These are phyloP conservation scores for Neurospora pannonica DNA, from an alignment of 495 filamentous ascomycete species.

Conservation along the genomic window DNA sequence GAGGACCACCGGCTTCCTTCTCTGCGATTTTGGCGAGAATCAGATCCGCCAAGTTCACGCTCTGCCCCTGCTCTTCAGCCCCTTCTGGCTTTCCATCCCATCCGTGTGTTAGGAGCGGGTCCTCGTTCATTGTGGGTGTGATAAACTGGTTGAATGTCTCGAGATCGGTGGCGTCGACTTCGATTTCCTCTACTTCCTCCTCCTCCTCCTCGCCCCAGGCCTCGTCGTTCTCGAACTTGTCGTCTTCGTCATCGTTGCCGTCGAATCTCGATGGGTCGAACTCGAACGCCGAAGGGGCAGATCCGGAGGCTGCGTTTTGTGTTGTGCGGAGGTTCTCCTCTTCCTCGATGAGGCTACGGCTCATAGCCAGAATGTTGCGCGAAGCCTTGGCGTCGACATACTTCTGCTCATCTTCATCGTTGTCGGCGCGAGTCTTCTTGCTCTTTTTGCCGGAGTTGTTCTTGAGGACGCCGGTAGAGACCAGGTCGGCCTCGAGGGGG, in stretches of 20 bases:
- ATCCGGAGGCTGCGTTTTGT: neutral
- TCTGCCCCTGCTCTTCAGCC: constrained; percentile 40
- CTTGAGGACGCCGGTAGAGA: constrained; percentile 53
- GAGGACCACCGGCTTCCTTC: constrained; percentile 60
- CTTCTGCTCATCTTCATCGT: constrained; percentile 52
- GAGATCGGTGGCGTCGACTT: constrained; percentile 82
- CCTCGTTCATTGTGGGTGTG: constrained; percentile 44
- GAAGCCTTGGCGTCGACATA: constrained; percentile 83
- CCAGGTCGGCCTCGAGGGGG: constrained; percentile 62
- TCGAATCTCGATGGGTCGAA: constrained; percentile 33
- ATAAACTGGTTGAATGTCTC: constrained; percentile 87
- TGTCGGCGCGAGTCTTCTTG: constrained; percentile 50
- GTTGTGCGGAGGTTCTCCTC: constrained; percentile 28
- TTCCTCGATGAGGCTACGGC: constrained; percentile 73
- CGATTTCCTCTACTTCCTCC: constrained; percentile 64
- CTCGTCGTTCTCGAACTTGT: constrained; percentile 45
- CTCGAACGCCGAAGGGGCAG: constrained; percentile 30
- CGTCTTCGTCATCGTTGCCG: constrained; percentile 21
- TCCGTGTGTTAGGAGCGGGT: constrained; percentile 41
- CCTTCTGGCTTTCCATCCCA: constrained; percentile 34
- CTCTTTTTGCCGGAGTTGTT: constrained; percentile 37
- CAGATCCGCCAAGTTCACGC: constrained; percentile 80
- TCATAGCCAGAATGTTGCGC: constrained; percentile 77
- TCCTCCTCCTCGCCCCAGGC: constrained; percentile 66
- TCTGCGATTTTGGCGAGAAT: constrained; percentile 91